phyloP scores from a whole-genome alignment of 306 rosid species.

The Alnus rubra region DNA sequence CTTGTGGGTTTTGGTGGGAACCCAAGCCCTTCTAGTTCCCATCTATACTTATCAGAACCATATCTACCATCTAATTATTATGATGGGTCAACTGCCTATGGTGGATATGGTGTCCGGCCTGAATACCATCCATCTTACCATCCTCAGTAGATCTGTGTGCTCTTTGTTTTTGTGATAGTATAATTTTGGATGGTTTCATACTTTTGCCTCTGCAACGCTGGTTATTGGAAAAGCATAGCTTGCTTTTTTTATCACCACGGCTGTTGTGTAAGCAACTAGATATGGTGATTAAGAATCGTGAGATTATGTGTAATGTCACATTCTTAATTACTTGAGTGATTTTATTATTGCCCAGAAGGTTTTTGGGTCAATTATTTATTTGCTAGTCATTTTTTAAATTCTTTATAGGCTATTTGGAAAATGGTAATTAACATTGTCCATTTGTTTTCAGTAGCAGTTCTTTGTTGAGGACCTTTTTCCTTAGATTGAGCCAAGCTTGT shows the following conservation, averaged over 20 bases:
- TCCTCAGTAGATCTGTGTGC: conserved; percentile 48
- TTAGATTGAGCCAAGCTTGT: background rate
- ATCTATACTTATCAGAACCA: conserved; percentile 42
- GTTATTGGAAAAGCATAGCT: conserved; percentile 28
- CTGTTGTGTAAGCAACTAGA: conserved; percentile 32
- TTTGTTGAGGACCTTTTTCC: background rate
- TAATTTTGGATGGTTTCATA: conserved; percentile 36
- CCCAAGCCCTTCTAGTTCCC: conserved; percentile 49
- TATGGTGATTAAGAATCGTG: conserved; percentile 42
- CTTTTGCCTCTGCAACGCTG: conserved; percentile 27
- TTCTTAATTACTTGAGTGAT: conserved; percentile 30
- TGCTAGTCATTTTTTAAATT: background rate
- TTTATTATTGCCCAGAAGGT: conserved; percentile 16
- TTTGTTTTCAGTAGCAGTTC: background rate
- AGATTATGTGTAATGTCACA: conserved; percentile 30
- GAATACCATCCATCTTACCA: conserved; percentile 51
- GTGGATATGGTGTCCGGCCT: conserved; percentile 53
- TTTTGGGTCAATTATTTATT: conserved; percentile 25
- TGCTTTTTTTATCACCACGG: conserved; percentile 35
- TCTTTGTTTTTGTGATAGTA: conserved; percentile 24
- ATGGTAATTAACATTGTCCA: background rate
- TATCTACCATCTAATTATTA: conserved; percentile 45
- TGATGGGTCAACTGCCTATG: conserved; percentile 45
- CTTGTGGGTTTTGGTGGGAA: conserved; percentile 51
- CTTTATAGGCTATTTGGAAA: conserved; percentile 16